phyloP scores from a whole-genome alignment of 2,329 filamentous ascomycete genomes.

The Colletotrichum euphorbiae region DNA sequence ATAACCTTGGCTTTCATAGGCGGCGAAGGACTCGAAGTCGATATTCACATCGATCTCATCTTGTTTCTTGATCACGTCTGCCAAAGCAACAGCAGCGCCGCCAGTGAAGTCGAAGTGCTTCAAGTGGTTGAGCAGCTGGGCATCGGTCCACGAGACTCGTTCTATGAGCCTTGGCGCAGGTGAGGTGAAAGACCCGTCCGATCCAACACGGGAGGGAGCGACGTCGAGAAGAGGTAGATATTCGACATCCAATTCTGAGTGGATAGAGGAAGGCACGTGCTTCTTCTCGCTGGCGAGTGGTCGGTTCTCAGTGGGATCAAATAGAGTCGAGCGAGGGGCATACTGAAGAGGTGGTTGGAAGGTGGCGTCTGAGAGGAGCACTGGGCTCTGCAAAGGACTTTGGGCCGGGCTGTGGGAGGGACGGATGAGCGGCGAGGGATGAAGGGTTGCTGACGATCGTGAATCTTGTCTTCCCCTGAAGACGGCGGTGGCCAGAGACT shows the following conservation, averaged over 20 bases:
- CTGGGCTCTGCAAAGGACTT: slow-evolving; percentile 33
- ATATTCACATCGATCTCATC: slow-evolving; percentile 48
- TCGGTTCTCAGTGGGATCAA: slow-evolving; percentile 39
- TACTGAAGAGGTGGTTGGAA: slow-evolving; percentile 39
- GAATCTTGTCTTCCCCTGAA: slow-evolving; percentile 27
- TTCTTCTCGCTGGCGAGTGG: slow-evolving; percentile 36
- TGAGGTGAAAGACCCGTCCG: slow-evolving; percentile 12
- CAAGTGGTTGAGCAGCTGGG: slow-evolving; percentile 55
- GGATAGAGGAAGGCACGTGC: slow-evolving; percentile 39
- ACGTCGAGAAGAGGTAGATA: slow-evolving; percentile 38
- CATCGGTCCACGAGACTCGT: slow-evolving; percentile 48
- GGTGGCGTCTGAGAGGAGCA: slow-evolving; percentile 17
- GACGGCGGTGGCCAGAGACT: slow-evolving; percentile 41
- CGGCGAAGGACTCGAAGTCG: slow-evolving; percentile 50
- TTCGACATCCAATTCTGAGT: slow-evolving; percentile 41
- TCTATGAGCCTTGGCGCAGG: slow-evolving; percentile 25
- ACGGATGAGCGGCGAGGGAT: slow-evolving; percentile 63
- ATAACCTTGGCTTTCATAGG: slow-evolving; percentile 53
- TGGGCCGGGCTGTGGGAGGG: slow-evolving; percentile 29
- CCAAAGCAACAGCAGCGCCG: slow-evolving; percentile 52
- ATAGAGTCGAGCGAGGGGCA: slow-evolving; percentile 46
- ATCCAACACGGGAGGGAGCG: slow-evolving; percentile 5
- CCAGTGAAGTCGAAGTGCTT: slow-evolving; percentile 55
- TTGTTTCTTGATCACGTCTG: slow-evolving; percentile 49
- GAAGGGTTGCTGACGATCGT: slow-evolving; percentile 41